phyloP scores from a whole-genome alignment of 345 rosid species.

The Acer yangbiense region DNA sequence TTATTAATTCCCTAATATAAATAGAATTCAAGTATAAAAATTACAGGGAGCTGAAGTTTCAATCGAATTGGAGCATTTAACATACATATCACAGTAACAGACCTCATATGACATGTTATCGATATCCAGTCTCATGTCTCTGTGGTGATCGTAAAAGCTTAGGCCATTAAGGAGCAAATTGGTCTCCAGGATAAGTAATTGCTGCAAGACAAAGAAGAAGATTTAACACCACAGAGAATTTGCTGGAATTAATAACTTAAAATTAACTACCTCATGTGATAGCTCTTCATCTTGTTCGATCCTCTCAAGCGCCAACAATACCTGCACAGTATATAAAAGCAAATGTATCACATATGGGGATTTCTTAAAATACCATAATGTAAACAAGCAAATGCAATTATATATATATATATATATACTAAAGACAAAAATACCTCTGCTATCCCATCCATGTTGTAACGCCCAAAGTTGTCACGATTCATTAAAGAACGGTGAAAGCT shows the following conservation, averaged over 20 bases:
- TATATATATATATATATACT: too few species aligned
- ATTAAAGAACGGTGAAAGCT: slow-evolving; percentile 41
- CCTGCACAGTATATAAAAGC: slow-evolving; percentile 46
- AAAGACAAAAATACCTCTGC: slow-evolving; percentile 64
- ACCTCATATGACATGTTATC: slow-evolving; percentile 99
- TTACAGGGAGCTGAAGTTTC: neutral
- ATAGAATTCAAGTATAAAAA: neutral
- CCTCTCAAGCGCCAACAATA: slow-evolving; percentile 84
- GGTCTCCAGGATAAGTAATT: slow-evolving; percentile 81
- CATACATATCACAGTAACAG: slow-evolving; percentile 24
- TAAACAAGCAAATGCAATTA: neutral
- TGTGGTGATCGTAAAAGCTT: slow-evolving; percentile 79
- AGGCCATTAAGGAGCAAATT: slow-evolving; percentile 69
- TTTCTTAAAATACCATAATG: neutral
- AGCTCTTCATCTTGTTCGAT: slow-evolving; percentile 84
- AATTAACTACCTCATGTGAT: slow-evolving; percentile 65
- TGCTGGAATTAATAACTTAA: slow-evolving; percentile 17
- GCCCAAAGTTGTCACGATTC: slow-evolving; percentile 55
- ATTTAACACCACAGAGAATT: slow-evolving; percentile 8
- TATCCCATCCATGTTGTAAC: slow-evolving; percentile 75
- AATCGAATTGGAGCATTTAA: neutral
- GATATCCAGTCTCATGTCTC: slow-evolving; percentile 95
- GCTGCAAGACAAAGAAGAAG: slow-evolving; percentile 52
- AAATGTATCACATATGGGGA: neutral
- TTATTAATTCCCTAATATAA: neutral